A percentile compares a stretch with the other conserved stretches of the same genome.
Conservation (phyloP, 768 basidiomycete species). For the Rhizopogon roseolus region DNA sequence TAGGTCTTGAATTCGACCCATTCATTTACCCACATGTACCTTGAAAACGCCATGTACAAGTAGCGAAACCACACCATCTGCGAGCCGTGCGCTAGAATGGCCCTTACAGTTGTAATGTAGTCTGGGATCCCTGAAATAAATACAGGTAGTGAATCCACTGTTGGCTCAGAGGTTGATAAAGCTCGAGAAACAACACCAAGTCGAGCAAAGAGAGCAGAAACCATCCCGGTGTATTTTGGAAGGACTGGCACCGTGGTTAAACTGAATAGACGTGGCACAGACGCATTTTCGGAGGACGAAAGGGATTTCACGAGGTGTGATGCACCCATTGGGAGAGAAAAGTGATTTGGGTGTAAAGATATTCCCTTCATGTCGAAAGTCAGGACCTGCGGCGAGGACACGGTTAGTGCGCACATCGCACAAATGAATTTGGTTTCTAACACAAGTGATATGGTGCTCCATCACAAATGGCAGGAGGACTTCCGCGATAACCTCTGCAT, state of each 20-base stretch:
- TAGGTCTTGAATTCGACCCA: constrained; percentile 48
- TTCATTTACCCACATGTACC: constrained; percentile 93
- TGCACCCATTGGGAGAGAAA: constrained; percentile 58
- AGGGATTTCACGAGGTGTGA: constrained; percentile 35
- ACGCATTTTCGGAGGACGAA: constrained; percentile 18
- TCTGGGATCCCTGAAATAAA: constrained; percentile 55
- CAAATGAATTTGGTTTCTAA: constrained; percentile 30
- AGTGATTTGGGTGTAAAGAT: constrained; percentile 86
- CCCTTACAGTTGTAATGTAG: constrained; percentile 53
- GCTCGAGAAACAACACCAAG: constrained; percentile 27
- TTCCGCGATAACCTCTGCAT: constrained; percentile 49
- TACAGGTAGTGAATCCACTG: constrained; percentile 16
- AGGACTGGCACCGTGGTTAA: constrained; percentile 54
- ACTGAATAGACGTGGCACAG: constrained; percentile 45
- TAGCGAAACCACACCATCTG: constrained; percentile 91
- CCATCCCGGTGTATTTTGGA: constrained; percentile 58
- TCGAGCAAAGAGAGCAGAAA: constrained; percentile 49
- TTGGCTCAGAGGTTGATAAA: constrained; percentile 3
- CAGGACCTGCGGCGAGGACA: constrained; percentile 53
- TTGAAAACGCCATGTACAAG: constrained; percentile 73
- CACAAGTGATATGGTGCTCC: constrained; percentile 57
- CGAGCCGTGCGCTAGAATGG: constrained; percentile 68
- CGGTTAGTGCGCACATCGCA: constrained; percentile 5
- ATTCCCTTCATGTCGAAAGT: constrained; percentile 80
- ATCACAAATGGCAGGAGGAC: constrained; percentile 56